These are phyloP conservation scores for Diaporthe citri DNA, from an alignment of 2,329 filamentous ascomycete genomes.

Conservation along the genomic window DNA sequence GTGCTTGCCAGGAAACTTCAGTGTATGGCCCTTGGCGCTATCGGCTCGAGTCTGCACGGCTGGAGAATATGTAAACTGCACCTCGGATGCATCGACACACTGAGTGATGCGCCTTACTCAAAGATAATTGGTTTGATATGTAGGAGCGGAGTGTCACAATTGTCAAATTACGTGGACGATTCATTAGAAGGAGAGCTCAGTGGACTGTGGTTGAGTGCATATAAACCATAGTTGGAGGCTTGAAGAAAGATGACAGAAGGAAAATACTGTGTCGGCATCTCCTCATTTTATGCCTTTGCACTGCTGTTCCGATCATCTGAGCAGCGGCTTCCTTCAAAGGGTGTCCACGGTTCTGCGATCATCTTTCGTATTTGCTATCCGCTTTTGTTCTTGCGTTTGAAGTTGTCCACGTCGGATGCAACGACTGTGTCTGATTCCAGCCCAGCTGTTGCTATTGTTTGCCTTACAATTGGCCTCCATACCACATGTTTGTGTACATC, in stretches of 20 bases:
- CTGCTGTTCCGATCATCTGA: not conserved
- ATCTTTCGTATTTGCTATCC: not conserved
- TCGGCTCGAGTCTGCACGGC: too few relatives aligned
- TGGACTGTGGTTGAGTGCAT: not conserved
- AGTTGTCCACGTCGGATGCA: not conserved
- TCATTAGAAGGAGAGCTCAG: not conserved
- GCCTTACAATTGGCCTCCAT: not conserved
- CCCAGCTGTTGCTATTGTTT: not conserved
- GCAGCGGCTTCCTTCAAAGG: not conserved
- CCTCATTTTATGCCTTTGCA: not conserved
- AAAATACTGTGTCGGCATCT: not conserved
- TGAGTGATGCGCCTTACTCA: too few relatives aligned
- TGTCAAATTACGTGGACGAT: not conserved
- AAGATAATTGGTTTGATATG: too few relatives aligned
- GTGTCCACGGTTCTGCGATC: not conserved
- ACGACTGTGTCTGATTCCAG: not conserved
- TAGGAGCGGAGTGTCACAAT: not conserved
- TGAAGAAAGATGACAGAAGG: not conserved
- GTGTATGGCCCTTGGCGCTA: too few relatives aligned
- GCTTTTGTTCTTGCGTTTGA: not conserved
- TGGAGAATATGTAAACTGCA: too few relatives aligned
- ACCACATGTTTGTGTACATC: not conserved
- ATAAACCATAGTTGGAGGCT: not conserved
- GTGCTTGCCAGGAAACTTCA: too few relatives aligned
- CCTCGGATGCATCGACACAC: too few relatives aligned